These are phyloP conservation scores for Quercus berberidifolia DNA, from an alignment of 306 rosid species.

Conservation along the genomic window DNA sequence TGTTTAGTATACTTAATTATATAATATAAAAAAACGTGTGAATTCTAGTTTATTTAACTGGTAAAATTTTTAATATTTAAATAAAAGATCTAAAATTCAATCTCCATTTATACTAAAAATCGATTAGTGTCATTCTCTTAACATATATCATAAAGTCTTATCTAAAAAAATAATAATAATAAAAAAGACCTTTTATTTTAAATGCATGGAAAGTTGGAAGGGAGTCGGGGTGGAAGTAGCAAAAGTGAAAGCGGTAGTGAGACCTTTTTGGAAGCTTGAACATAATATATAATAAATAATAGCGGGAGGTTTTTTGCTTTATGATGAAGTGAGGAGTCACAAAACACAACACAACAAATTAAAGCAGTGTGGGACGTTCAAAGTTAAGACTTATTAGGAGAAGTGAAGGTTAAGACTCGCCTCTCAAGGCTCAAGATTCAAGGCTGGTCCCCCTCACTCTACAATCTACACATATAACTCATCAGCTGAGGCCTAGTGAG, in stretches of 20 bases:
- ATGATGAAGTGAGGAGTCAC: neutral
- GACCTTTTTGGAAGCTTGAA: neutral
- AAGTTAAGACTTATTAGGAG: too few relatives aligned
- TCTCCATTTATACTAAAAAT: rapidly evolving
- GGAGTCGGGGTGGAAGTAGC: neutral
- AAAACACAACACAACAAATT: too few relatives aligned
- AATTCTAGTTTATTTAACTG: too few relatives aligned
- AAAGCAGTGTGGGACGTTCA: neutral
- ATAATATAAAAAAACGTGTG: too few relatives aligned
- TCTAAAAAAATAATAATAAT: too few relatives aligned
- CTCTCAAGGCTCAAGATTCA: neutral
- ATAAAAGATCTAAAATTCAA: rapidly evolving
- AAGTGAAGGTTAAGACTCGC: neutral
- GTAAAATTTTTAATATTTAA: rapidly evolving
- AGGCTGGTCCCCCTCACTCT: neutral
- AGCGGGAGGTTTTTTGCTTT: neutral
- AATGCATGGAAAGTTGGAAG: too few relatives aligned
- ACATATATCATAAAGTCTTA: too few relatives aligned
- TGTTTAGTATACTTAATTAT: too few relatives aligned
- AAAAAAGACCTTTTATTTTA: too few relatives aligned
- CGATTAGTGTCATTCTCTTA: rapidly evolving
- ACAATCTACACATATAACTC: too few relatives aligned
- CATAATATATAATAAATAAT: too few relatives aligned
- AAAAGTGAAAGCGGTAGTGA: neutral
- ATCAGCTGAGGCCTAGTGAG: too few relatives aligned